phyloP scores from a whole-genome alignment of 179 eudicot genomes.

The Silene coronaria region DNA sequence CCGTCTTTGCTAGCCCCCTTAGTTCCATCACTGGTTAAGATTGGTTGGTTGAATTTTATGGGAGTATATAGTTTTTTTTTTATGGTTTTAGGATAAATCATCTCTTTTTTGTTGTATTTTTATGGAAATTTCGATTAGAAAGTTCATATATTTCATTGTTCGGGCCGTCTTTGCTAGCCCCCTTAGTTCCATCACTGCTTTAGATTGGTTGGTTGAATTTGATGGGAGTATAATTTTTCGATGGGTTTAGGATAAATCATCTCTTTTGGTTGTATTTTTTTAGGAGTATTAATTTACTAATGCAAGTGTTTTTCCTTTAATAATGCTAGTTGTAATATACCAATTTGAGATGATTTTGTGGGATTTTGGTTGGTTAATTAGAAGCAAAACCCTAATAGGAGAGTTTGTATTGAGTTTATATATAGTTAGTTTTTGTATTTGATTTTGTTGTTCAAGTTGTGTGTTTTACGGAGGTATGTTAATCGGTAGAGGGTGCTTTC shows the following conservation, averaged over 20 bases:
- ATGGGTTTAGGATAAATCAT: background rate
- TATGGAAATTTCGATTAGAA: background rate
- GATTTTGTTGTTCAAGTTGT: background rate
- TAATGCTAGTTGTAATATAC: background rate
- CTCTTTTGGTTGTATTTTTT: background rate
- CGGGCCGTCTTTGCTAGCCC: background rate
- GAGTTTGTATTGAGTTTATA: background rate
- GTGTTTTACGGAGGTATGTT: background rate
- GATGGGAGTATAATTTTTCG: background rate
- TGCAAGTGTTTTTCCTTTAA: background rate
- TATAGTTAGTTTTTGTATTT: background rate
- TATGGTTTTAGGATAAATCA: background rate
- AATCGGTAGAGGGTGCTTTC: background rate
- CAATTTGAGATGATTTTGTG: background rate
- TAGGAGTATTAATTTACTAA: background rate
- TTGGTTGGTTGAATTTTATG: background rate
- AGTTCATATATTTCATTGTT: background rate
- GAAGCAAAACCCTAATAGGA: constrained; percentile 2
- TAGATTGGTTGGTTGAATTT: background rate
- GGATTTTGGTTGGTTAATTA: background rate
- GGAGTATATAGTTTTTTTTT: background rate
- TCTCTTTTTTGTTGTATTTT: too few species aligned
- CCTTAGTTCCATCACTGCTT: background rate
- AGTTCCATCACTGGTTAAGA: background rate
- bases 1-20: background rate